phyloP scores from a whole-genome alignment of 306 rosid genomes.

The Lotus japonicus region DNA sequence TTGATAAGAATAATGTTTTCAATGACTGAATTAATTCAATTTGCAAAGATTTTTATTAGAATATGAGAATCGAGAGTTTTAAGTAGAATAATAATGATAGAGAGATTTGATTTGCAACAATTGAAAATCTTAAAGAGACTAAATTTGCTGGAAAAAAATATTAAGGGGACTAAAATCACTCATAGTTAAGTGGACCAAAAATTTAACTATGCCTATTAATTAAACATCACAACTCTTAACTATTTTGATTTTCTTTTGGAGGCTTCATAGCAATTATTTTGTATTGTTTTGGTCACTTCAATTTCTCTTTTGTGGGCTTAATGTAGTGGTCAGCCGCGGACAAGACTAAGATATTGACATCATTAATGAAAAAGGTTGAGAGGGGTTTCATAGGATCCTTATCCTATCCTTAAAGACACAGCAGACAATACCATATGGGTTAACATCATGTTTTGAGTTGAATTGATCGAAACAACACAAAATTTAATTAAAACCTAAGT shows the following conservation, averaged over 20 bases:
- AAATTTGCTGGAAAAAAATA: no score
- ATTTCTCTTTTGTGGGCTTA: not conserved
- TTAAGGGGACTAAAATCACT: no score
- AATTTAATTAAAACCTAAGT: conserved; percentile 9
- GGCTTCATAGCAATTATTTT: conserved; percentile 1
- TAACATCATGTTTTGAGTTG: conserved; percentile 10
- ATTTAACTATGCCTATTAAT: no score
- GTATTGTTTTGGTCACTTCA: conserved; percentile 10
- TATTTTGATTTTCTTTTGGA: not conserved
- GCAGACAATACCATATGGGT: conserved; percentile 31
- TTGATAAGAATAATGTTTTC: no score
- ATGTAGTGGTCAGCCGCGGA: not conserved
- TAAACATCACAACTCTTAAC: no score
- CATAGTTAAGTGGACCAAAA: no score
- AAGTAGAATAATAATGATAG: no score
- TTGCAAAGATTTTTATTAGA: no score
- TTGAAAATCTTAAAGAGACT: no score
- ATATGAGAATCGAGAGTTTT: no score
- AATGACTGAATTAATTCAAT: no score
- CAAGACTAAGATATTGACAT: conserved; percentile 8
- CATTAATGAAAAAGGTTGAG: not conserved
- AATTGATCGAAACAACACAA: not conserved
- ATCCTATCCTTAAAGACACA: not conserved
- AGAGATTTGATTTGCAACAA: no score
- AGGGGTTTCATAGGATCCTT: not conserved